phyloP scores from a whole-genome alignment of 345 rosid species.

The Stellera chamaejasme region DNA sequence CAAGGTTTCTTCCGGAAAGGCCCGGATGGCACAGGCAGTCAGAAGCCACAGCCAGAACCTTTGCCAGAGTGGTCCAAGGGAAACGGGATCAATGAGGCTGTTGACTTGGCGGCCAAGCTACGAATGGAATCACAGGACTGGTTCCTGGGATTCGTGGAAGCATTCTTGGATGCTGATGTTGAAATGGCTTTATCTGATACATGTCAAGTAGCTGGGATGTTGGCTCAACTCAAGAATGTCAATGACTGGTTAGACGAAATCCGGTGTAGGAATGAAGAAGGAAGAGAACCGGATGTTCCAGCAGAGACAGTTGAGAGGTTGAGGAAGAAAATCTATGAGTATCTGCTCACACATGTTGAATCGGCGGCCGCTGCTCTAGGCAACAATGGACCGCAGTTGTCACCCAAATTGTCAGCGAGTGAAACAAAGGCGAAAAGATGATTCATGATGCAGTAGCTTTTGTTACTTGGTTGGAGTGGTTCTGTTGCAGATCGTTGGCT shows the following conservation, averaged over 20 bases:
- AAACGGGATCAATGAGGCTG: conserved; percentile 52
- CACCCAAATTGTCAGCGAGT: conserved; percentile 26
- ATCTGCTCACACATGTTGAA: conserved; percentile 86
- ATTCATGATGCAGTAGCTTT: background rate
- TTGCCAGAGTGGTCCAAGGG: conserved; percentile 74
- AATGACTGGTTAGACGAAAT: conserved; percentile 90
- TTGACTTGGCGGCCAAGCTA: conserved; percentile 68
- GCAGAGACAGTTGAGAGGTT: conserved; percentile 60
- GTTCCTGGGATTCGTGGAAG: conserved; percentile 88
- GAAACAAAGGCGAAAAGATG: conserved; percentile 54
- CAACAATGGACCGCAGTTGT: conserved; percentile 43
- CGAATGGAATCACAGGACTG: conserved; percentile 77
- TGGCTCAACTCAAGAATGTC: conserved; percentile 88
- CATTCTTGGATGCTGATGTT: conserved; percentile 74
- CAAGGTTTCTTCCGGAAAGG: conserved; percentile 57
- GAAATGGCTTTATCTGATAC: conserved; percentile 55
- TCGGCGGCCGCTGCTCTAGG: conserved; percentile 95
- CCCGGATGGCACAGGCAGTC: conserved; percentile 37
- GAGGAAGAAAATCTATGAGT: conserved; percentile 82
- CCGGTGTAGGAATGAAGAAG: conserved; percentile 47
- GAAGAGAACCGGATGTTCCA: conserved; percentile 38
- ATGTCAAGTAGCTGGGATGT: conserved; percentile 84
- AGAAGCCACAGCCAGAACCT: conserved; percentile 41
- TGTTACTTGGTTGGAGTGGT: no score
- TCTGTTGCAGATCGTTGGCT: no score